These are phyloP conservation scores for Biancaea sappan DNA, from an alignment of 306 rosid species.

Conservation along the genomic window DNA sequence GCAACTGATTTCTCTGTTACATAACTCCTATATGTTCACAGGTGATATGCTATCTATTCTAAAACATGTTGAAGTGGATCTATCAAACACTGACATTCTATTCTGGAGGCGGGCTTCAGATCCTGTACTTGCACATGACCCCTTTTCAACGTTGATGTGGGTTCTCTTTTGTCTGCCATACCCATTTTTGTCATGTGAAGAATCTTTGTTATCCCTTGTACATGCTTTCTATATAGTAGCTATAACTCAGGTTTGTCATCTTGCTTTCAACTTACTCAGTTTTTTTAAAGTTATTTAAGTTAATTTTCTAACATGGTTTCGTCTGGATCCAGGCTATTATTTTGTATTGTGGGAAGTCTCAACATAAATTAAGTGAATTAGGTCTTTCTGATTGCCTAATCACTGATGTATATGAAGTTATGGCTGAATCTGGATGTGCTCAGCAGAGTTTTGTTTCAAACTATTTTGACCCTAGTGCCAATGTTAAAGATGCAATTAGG, in stretches of 20 bases:
- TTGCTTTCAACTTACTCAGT: slow-evolving; percentile 23
- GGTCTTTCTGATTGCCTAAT: slow-evolving; percentile 63
- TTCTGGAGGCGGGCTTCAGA: slow-evolving; percentile 85
- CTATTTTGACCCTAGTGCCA: slow-evolving; percentile 50
- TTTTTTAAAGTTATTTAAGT: slow-evolving; percentile 24
- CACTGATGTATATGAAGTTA: slow-evolving; percentile 63
- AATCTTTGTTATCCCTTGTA: slow-evolving; percentile 76
- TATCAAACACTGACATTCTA: slow-evolving; percentile 53
- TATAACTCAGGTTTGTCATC: slow-evolving; percentile 74
- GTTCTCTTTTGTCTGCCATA: slow-evolving; percentile 85
- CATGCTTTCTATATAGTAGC: slow-evolving; percentile 82
- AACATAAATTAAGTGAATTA: slow-evolving; percentile 42
- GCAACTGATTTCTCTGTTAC: slow-evolving; percentile 24
- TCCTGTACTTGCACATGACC: slow-evolving; percentile 82
- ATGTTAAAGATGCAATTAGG: slow-evolving; percentile 63
- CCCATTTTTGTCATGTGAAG: slow-evolving; percentile 82
- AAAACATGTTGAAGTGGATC: slow-evolving; percentile 51
- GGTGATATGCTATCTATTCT: slow-evolving; percentile 62
- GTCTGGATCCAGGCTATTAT: slow-evolving; percentile 66
- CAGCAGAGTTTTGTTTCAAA: slow-evolving; percentile 63
- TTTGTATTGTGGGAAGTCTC: slow-evolving; percentile 55
- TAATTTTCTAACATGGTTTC: slow-evolving; percentile 33
- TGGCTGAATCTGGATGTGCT: slow-evolving; percentile 52
- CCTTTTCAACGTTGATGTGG: slow-evolving; percentile 98
- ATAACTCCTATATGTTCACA: slow-evolving; percentile 40